Base-by-base conservation (phyloP, 2,329 filamentous ascomycete genomes). In the Ophiostoma australiae region DNA sequence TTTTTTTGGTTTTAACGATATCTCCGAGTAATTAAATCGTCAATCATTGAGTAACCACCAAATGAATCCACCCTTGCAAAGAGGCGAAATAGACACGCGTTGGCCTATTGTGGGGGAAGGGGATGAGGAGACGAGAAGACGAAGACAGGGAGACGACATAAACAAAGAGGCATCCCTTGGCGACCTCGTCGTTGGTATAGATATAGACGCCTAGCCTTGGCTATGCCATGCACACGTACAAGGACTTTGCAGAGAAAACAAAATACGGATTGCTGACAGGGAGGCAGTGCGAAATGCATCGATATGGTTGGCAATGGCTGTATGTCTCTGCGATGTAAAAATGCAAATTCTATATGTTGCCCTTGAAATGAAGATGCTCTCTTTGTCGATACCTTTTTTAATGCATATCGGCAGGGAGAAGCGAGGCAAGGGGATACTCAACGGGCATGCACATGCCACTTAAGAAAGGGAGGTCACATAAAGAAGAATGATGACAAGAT, bases 121-220 rank as follows among this genome's bases (percentile, higher is more conserved):
- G 39, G 2, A 41, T 41, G 39, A 41, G 39, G 23, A 27, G 52
- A 27, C 8, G 52, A 58, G 23, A 7, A 27, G 41, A 20, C 17
- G 17, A 48, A 48, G 20, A 48, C 17, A 58, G 52, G 52, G 52
- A 58, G 52, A 27, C n/a, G 52, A 58, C n/a, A 13, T 23, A 58
- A 58, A 58, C 52, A 58, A 58, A 58, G 52, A 58, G 17, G 52
- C 23, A 58, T 58, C 52, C 52, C 52, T 58, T 58, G 52, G 27
- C 52, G n/a, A 23, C 8, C 52, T 27, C 10, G 4, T 23, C 10
- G 52, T 17, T 17, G 44, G 44, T 48, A 20, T 48, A 58, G 10
- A 23, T 58, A 31, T 58, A 10, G 23, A 58, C 23, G 17, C 52
- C n/a, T 11, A 58, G 52, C 52, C 52, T 58, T 58, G n/a, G 7